Evolutionary conservation across 2,329 filamentous ascomycete genomes (phyloP), one percentile per base, ranked within the genome.

Genomic region (Alternaria triticina): DNA sequence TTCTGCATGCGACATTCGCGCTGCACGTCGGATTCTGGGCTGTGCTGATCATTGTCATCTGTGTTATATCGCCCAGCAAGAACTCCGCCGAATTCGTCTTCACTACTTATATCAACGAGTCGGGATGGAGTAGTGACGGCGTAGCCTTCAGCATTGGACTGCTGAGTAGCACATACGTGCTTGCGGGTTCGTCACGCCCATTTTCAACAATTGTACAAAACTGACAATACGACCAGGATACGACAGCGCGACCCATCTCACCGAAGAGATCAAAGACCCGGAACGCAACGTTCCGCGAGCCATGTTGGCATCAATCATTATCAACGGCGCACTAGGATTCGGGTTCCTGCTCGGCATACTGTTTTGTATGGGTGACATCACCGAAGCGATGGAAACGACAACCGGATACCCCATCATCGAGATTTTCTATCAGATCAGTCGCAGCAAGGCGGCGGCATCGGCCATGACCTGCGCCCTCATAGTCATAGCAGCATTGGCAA

Each of bases 11-110:
- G 69, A 78, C 12, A 17, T 73, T 85, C 6, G 71, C 82, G 11
- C 62, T 86, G 2, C 84, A 86, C 59, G 72, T 85, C 17, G 63
- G 80, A 9, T 83, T 83, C 4, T 83, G 86, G 65, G 79, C 85
- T 51, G 82, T 79, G 2, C 80, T 85, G 54, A 68, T 86, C 11
- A 80, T 85, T 11, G 75, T 82, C 4, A 70, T 86, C 3, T 79
- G 79, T 61, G 77, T 80, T 5, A 74, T 82, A 67, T 79, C 81
- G 1, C 79, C 82, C 2, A 76, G 75, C 15, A 76, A 76, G 9
- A 71, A 72, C 5, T 70, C 80, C 0, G 75, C 79, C 0, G 60
- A 74, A 17, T 77, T 80, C 1, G 83, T 84, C 0, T 84, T 85
- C 61, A 77, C 79, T 4, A 60, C 77, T 1, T 85, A 84, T 62